phyloP scores from a whole-genome alignment of 2,329 filamentous ascomycete species.

The Metarhizium robertsii region DNA sequence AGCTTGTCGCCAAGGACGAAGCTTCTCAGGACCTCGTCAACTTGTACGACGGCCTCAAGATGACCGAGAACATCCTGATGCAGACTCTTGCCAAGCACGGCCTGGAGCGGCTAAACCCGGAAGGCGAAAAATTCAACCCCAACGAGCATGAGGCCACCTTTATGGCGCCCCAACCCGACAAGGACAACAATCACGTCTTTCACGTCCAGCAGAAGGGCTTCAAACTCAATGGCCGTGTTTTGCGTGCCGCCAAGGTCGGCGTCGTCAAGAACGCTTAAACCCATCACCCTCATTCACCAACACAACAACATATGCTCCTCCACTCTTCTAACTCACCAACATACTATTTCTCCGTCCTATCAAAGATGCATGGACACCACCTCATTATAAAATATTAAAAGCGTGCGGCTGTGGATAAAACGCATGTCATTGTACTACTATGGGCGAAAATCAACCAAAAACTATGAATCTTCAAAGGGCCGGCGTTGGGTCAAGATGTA shows the following conservation, averaged over 20 bases:
- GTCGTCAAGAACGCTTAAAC: conserved; percentile 72
- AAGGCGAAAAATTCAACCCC: conserved; percentile 84
- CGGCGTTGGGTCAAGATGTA: conserved; percentile 29
- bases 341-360: neutral
- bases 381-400: conserved; percentile 3
- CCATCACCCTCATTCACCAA: neutral
- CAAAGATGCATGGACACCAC: neutral
- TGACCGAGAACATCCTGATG: conserved; percentile 88
- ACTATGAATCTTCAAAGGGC: conserved; percentile 14
- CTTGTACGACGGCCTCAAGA: conserved; percentile 82
- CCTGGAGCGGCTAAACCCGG: conserved; percentile 77
- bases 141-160: conserved; percentile 96
- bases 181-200: conserved; percentile 87
- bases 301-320: neutral
- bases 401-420: conserved; percentile 3
- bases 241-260: conserved; percentile 91
- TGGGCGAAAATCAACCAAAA: too few relatives aligned
- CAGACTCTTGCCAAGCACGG: conserved; percentile 88
- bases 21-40: conserved; percentile 63
- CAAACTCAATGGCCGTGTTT: conserved; percentile 77
- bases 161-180: conserved; percentile 77
- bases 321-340: neutral
- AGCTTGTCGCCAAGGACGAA: conserved; percentile 49
- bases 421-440: conserved; percentile 12
- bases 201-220: conserved; percentile 94